phyloP scores from a whole-genome alignment of 2,329 filamentous ascomycete species.

The Akanthomyces lecanii region DNA sequence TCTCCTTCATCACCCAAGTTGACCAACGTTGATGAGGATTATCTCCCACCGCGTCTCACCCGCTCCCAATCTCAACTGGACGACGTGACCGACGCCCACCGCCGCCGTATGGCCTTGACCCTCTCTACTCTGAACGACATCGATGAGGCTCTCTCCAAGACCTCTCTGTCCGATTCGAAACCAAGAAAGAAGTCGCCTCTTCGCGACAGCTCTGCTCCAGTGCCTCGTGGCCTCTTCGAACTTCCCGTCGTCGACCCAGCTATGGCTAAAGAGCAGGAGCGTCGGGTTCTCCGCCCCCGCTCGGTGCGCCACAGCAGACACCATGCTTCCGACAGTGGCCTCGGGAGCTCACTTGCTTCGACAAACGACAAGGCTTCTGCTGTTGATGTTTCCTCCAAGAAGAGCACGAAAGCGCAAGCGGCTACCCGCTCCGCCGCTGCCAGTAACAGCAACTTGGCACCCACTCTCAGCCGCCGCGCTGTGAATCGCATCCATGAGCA shows the following conservation, averaged over 20 bases:
- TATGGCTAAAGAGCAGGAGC: slow-evolving; percentile 43
- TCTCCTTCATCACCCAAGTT: slow-evolving; percentile 37
- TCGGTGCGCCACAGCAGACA: slow-evolving; percentile 55
- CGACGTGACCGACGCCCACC: slow-evolving; percentile 66
- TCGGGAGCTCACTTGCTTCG: slow-evolving; percentile 76
- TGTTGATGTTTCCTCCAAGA: slow-evolving; percentile 39
- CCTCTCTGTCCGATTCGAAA: slow-evolving; percentile 32
- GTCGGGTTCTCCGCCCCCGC: slow-evolving; percentile 50
- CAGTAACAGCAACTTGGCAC: slow-evolving; percentile 45
- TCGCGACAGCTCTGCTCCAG: slow-evolving; percentile 53
- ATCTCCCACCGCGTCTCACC: slow-evolving; percentile 52
- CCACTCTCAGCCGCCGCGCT: slow-evolving; percentile 63
- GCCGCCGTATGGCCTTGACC: slow-evolving; percentile 64
- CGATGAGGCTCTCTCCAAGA: slow-evolving; percentile 55
- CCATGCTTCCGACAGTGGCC: slow-evolving; percentile 80
- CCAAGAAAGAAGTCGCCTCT: slow-evolving; percentile 30
- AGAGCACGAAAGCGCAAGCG: slow-evolving; percentile 31
- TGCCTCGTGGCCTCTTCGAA: slow-evolving; percentile 57
- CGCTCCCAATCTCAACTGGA: slow-evolving; percentile 68
- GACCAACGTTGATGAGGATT: slow-evolving; percentile 33
- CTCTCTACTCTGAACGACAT: slow-evolving; percentile 43
- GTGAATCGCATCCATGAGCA: slow-evolving; percentile 75
- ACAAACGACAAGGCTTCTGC: slow-evolving; percentile 47
- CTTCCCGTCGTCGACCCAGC: slow-evolving; percentile 49
- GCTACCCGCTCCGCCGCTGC: slow-evolving; percentile 51